phyloP scores from a whole-genome alignment of 257 asterid species.

The Solanum pennellii region DNA sequence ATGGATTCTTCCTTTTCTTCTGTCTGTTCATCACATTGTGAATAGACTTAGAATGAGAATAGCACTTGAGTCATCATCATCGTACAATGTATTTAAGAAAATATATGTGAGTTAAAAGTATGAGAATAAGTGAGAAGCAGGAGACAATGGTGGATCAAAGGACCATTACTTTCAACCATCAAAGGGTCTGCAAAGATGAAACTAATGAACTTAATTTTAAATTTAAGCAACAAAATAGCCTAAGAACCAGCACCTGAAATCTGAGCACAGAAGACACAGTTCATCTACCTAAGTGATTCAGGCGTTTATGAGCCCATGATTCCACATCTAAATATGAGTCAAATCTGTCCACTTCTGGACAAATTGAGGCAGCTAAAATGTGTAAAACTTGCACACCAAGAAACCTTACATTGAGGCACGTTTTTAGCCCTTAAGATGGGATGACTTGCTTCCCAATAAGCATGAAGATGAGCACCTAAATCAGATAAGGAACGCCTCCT shows the following conservation, averaged over 20 bases:
- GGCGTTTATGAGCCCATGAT: not conserved
- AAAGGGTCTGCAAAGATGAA: not conserved
- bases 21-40: constrained; percentile 26
- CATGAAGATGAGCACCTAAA: not conserved
- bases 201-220: not conserved
- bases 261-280: not conserved
- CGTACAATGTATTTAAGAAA: not conserved
- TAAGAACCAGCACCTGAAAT: not conserved
- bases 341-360: not conserved
- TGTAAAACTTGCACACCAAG: not conserved
- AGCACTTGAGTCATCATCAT: not conserved
- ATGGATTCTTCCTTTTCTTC: constrained; percentile 89
- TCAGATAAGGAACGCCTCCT: not conserved
- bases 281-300: not conserved
- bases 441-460: not conserved
- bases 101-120: not conserved
- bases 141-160: not conserved
- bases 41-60: not conserved
- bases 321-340: not conserved
- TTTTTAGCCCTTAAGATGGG: not conserved
- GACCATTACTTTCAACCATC: not conserved
- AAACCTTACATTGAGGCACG: not conserved
- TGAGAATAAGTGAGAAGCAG: not conserved
- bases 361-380: not conserved
- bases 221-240: not conserved